Percentiles rank a stretch among this genome's conserved stretches.
Evolutionary conservation across 2,329 filamentous ascomycete genomes (phyloP).

Genomic region (Microsporum ferrugineum): DNA sequence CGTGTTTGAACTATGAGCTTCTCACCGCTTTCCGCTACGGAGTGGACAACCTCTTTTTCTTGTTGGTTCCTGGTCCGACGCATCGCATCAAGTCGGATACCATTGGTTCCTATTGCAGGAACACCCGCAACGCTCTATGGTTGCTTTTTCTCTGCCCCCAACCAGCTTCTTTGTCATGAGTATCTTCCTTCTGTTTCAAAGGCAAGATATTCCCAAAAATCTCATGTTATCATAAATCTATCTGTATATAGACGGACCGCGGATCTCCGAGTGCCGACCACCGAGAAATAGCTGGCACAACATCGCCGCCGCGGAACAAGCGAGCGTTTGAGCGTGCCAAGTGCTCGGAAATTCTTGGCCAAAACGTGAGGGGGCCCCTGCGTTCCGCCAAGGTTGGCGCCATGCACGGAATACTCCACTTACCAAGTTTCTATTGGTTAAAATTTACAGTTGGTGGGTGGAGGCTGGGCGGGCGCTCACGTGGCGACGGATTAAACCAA

Average conservation of each 20-base stretch:
- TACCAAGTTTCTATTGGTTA: neutral
- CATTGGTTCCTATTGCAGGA: neutral
- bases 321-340: neutral
- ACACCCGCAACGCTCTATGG: neutral
- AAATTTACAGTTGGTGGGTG: neutral
- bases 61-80: neutral
- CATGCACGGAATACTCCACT: neutral
- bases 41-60: neutral
- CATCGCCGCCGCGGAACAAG: neutral
- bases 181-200: no score
- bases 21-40: neutral
- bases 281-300: neutral
- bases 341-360: conserved; percentile 1
- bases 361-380: neutral
- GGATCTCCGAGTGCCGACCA: neutral
- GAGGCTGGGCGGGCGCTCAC: conserved; percentile 6
- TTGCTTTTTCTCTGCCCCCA: neutral
- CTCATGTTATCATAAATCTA: no score
- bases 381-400: conserved; percentile 1
- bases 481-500: conserved; percentile 5
- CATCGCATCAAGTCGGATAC: neutral
- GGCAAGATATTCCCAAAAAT: no score
- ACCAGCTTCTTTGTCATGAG: neutral
- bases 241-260: neutral
- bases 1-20: neutral